Evolutionary conservation across 2,329 filamentous ascomycete genomes (phyloP).

Genomic region (Aspergillus puulaauensis): DNA sequence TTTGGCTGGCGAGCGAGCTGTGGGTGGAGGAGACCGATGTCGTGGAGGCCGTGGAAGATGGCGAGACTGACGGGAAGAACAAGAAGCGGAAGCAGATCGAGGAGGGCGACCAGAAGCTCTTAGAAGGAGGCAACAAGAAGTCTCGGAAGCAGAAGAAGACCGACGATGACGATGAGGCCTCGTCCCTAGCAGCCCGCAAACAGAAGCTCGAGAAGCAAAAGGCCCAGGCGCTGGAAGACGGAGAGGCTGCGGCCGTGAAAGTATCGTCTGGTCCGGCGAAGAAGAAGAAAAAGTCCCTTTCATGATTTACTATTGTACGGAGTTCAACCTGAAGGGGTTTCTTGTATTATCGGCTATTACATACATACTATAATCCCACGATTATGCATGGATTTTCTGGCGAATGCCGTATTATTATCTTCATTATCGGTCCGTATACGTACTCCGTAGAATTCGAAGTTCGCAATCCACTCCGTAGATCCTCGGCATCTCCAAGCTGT

Average conservation of each 20-base stretch:
- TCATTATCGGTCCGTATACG: background rate
- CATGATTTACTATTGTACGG: conserved; percentile 33
- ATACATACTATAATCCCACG: conserved; percentile 14
- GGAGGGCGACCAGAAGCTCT: conserved; percentile 30
- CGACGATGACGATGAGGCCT: conserved; percentile 39
- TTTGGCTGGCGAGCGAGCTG: conserved; percentile 90
- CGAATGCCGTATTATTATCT: background rate
- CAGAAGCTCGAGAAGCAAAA: conserved; percentile 52
- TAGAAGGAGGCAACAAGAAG: conserved; percentile 36
- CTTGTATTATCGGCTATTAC: background rate
- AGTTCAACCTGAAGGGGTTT: conserved; percentile 2
- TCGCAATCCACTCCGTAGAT: too few species aligned
- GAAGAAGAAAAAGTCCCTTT: conserved; percentile 42
- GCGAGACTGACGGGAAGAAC: conserved; percentile 43
- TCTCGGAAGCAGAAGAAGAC: conserved; percentile 40
- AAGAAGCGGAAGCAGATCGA: conserved; percentile 55
- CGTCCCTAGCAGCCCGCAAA: conserved; percentile 40
- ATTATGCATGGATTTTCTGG: conserved; percentile 28
- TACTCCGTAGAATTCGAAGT: background rate
- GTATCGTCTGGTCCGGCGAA: conserved; percentile 21
- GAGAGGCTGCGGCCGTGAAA: conserved; percentile 34
- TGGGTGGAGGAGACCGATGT: conserved; percentile 80
- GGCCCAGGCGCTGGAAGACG: conserved; percentile 46
- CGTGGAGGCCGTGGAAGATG: conserved; percentile 49
- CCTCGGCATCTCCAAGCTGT: background rate